A percentile compares a stretch with the other conserved stretches of the same genome.
Evolutionary conservation across 2,329 filamentous ascomycete species (phyloP).

Genomic region (Bipolaris victoriae): DNA sequence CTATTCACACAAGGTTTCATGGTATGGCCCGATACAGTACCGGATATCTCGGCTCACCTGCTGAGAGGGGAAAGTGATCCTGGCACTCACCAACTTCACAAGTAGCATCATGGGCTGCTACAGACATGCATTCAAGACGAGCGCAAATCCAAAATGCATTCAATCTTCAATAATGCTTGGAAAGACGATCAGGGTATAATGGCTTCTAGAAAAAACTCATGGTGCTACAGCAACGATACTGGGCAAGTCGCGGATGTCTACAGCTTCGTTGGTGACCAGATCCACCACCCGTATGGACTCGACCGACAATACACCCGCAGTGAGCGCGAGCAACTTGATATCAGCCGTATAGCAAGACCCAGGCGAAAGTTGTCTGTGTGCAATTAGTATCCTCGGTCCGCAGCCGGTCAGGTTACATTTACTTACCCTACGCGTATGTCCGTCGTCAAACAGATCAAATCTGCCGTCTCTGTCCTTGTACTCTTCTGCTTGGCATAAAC

Average conservation of each 20-base stretch:
- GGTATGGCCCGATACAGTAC: background rate
- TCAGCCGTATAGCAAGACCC: slow-evolving; percentile 76
- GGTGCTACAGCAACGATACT: slow-evolving; percentile 60
- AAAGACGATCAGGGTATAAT: background rate
- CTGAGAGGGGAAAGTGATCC: background rate
- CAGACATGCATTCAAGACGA: background rate
- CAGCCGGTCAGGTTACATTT: background rate
- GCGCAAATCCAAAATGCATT: background rate
- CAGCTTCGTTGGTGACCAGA: slow-evolving; percentile 74
- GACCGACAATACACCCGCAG: slow-evolving; percentile 69
- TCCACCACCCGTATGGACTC: slow-evolving; percentile 78
- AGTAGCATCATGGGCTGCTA: background rate
- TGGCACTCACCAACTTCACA: background rate
- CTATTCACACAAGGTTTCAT: background rate
- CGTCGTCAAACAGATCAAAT: slow-evolving; percentile 76
- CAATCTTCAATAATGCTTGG: background rate
- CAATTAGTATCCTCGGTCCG: slow-evolving; percentile 16
- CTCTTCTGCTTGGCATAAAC: slow-evolving; percentile 74
- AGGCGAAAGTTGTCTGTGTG: slow-evolving; percentile 67
- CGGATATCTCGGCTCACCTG: background rate
- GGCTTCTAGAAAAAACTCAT: background rate
- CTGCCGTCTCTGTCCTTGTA: slow-evolving; percentile 66
- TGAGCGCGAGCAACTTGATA: slow-evolving; percentile 72
- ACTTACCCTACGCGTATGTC: slow-evolving; percentile 73
- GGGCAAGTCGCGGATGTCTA: slow-evolving; percentile 77